A percentile compares a stretch with the other conserved stretches of the same genome.
These are phyloP conservation scores for Lactarius vividus DNA, from an alignment of 768 basidiomycete species.

Conservation along the genomic window DNA sequence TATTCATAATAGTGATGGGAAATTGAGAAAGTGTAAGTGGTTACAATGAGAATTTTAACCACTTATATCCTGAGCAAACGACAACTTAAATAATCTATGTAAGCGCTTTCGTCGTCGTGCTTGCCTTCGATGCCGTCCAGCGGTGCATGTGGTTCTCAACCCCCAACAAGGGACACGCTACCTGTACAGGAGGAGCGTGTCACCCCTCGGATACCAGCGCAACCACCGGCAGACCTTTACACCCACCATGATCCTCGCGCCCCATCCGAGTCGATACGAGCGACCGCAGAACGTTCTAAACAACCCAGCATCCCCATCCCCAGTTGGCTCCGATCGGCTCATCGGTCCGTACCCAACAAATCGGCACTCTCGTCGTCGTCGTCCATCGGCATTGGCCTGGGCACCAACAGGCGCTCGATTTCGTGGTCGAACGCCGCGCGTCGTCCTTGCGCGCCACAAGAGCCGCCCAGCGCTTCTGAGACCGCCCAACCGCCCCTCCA, in stretches of 20 bases:
- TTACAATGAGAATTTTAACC: no score
- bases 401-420: not conserved
- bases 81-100: no score
- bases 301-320: no score
- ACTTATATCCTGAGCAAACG: no score
- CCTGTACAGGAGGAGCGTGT: not conserved
- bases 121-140: not conserved
- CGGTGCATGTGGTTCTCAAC: not conserved
- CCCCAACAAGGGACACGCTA: not conserved
- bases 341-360: not conserved
- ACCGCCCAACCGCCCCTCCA: not conserved
- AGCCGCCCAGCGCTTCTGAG: not conserved
- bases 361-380: not conserved
- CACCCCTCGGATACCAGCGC: not conserved
- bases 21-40: no score
- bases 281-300: not conserved
- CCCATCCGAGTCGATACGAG: not conserved
- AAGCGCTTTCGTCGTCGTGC: not conserved
- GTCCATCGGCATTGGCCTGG: not conserved
- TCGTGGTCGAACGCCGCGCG: not conserved
- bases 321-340: not conserved
- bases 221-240: not conserved
- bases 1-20: no score
- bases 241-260: not conserved
- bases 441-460: not conserved